Conservation (phyloP, 208 protist species). For the Leishmania martiniquensis region DNA sequence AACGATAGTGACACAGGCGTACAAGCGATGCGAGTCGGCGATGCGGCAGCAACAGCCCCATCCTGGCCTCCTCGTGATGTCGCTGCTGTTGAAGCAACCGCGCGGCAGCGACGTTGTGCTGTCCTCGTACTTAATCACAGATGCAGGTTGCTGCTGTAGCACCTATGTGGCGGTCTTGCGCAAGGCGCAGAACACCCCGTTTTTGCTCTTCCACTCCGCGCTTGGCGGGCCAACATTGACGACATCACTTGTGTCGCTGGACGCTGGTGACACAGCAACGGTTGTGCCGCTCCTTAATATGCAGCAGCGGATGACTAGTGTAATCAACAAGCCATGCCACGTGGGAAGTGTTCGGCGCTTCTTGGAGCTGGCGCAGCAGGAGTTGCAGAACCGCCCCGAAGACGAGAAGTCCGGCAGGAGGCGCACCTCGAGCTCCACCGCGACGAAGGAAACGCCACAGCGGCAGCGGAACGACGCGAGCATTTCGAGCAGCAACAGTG, state of each 20-base stretch:
- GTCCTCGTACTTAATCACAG: slow-evolving; percentile 65
- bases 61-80: slow-evolving; percentile 48
- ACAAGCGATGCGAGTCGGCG: slow-evolving; percentile 23
- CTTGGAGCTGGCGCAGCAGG: slow-evolving; percentile 43
- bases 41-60: slow-evolving; percentile 8
- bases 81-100: slow-evolving; percentile 59
- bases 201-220: slow-evolving; percentile 51
- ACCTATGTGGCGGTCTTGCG: slow-evolving; percentile 45
- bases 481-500: slow-evolving; percentile 10
- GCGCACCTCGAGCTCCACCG: neutral
- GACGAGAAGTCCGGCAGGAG: neutral
- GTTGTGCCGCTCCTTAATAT: slow-evolving; percentile 52
- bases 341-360: slow-evolving; percentile 54
- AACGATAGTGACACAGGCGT: slow-evolving; percentile 17
- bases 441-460: neutral
- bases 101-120: slow-evolving; percentile 53
- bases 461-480: neutral
- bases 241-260: slow-evolving; percentile 45
- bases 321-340: slow-evolving; percentile 49
- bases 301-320: slow-evolving; percentile 47
- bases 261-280: slow-evolving; percentile 31
- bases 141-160: slow-evolving; percentile 31
- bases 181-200: slow-evolving; percentile 34
- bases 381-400: slow-evolving; percentile 27
- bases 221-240: slow-evolving; percentile 61